phyloP scores from a whole-genome alignment of 148 eudicot species.

The Amaranthus hypochondriacus region DNA sequence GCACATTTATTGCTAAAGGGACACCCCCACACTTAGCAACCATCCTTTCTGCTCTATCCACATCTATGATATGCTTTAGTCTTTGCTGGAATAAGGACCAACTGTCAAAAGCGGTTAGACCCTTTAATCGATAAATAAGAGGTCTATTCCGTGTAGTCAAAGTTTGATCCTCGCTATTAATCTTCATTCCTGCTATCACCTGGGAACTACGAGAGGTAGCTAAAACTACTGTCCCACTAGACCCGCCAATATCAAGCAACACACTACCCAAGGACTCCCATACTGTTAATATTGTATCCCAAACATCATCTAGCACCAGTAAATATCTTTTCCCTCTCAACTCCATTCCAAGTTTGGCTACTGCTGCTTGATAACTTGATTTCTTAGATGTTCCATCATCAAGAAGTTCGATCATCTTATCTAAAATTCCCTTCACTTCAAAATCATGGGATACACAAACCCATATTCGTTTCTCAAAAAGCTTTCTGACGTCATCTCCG shows the following conservation, averaged over 20 bases:
- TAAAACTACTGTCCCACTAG: conserved; percentile 8
- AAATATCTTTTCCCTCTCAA: conserved; percentile 18
- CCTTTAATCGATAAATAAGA: background rate
- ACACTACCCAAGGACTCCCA: conserved; percentile 2
- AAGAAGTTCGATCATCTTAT: conserved; percentile 8
- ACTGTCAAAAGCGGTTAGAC: background rate
- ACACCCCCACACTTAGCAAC: conserved; percentile 10
- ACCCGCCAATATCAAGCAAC: conserved; percentile 13
- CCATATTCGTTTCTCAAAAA: conserved; percentile 5
- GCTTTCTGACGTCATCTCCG: background rate
- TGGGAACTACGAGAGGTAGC: conserved; percentile 12
- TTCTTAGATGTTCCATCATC: background rate
- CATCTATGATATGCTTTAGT: background rate
- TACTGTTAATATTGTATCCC: conserved; percentile 15
- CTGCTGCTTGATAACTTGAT: conserved; percentile 1
- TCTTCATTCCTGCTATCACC: conserved; percentile 1
- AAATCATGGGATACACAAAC: background rate
- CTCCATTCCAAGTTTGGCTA: conserved; percentile 1
- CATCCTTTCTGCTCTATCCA: conserved; percentile 1
- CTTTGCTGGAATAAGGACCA: conserved; percentile 8
- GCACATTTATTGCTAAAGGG: conserved; percentile 14
- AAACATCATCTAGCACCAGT: conserved; percentile 22
- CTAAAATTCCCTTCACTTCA: conserved; percentile 2
- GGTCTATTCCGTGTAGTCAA: background rate
- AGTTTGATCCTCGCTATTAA: background rate